Percentiles rank a stretch among this genome's conserved stretches.
These are phyloP conservation scores for thale cress (Arabidopsis thaliana) DNA, from an alignment of 345 rosid species.

Conservation along the genomic window TAIR10.1 NC_003070.9:5505001-5505500, in stretches of 20 bases:
- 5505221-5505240: not conserved
- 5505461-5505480: conserved; percentile 20
- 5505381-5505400: not conserved
- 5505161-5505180: not conserved
- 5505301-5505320: conserved; percentile 63
- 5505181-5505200: conserved; percentile 8
- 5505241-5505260: not conserved
- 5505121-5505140: not conserved
- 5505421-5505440: conserved; percentile 6
- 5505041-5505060: conserved; percentile 61
- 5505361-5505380: conserved; percentile 5
- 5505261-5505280: not conserved
- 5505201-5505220: not conserved
- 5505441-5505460: not conserved
- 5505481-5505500: not conserved
- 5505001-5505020: conserved; percentile 47
- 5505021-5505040: conserved; percentile 58
- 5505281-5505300: conserved; percentile 2
- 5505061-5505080: conserved; percentile 62
- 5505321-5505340: conserved; percentile 66
- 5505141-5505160: not conserved
- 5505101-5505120: not conserved
- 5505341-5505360: conserved; percentile 76
- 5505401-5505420: not conserved
- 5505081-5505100: conserved; percentile 46